These are phyloP conservation scores for Aspergillus novoparasiticus DNA, from an alignment of 2,329 filamentous ascomycete genomes.

Conservation along the genomic window DNA sequence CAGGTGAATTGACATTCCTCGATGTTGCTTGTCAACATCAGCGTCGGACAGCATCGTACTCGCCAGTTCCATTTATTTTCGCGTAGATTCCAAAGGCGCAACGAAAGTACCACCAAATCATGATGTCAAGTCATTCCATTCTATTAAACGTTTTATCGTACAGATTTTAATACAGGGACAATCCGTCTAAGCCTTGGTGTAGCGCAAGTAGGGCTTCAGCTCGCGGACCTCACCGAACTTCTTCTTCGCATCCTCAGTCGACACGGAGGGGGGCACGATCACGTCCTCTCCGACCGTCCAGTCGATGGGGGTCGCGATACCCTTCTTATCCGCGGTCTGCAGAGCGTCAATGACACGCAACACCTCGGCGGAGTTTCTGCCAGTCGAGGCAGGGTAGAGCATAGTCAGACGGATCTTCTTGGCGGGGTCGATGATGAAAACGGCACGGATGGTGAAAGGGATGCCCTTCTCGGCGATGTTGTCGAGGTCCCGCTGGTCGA, in stretches of 20 bases:
- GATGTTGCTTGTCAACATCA: background rate
- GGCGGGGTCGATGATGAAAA: conserved; percentile 92
- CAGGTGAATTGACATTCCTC: background rate
- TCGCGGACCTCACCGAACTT: conserved; percentile 75
- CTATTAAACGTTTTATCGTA: background rate
- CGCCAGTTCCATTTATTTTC: background rate
- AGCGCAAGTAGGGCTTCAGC: conserved; percentile 56
- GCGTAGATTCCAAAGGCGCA: background rate
- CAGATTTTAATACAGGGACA: background rate
- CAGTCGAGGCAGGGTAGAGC: conserved; percentile 88
- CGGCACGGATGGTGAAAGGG: conserved; percentile 87
- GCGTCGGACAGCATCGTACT: background rate
- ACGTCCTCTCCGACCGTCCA: conserved; percentile 89
- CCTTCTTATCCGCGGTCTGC: conserved; percentile 85
- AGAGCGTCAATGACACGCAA: conserved; percentile 79
- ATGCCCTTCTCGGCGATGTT: conserved; percentile 73
- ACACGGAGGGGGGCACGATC: conserved; percentile 82
- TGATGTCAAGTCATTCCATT: background rate
- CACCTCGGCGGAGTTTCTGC: conserved; percentile 79
- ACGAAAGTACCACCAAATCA: background rate
- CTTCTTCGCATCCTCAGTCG: conserved; percentile 81
- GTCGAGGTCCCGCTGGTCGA: conserved; percentile 80
- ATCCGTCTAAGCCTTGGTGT: background rate
- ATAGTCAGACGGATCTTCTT: conserved; percentile 94
- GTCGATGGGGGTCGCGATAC: conserved; percentile 86